Evolutionary conservation across 805 yeast genomes (phyloP), one percentile per base, ranked within the genome.

Genomic region (Candida ovalis): DNA sequence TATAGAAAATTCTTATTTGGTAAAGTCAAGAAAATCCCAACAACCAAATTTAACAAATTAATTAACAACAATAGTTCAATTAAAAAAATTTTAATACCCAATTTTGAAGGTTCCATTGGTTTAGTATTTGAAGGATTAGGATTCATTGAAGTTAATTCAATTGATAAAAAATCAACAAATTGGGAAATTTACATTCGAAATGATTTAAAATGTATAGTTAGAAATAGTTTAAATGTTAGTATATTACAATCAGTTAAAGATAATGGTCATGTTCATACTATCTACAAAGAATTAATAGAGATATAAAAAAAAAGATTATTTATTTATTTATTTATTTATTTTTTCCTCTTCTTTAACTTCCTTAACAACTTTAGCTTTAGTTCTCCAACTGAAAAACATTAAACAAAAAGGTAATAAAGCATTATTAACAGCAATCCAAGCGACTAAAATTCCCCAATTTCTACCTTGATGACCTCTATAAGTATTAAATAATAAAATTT

Each of bases 401-500:
- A 81, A 57, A 22, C 74, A 70, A 17, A 78, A 52, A 6, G 85
- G 81, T 47, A 77, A 56, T 7, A 70, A 46, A 0, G 62, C 3
- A 13, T 75, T 70, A 47, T 78, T 75, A 13, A 84, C 24, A 3
- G 73, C 86, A 27, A 75, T 70, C 89, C 90, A 85, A 1, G 76
- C 82, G 23, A 73, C 61, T 37, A 85, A 58, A 15, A 85, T 68
- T 38, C 86, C 90, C 51, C 75, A 70, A 57, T 83, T 74, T 55
- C 82, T 63, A 13, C 89, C 89, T 58, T 84, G 46, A 22, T 75
- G 56, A 3, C 82, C 81, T 58, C 75, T 81, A 57, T 77, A 75
- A 2, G 84, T 69, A 57, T 80, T 66, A 58, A 82, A 75, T 44
- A 85, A 71, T 1, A 83, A 64, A 1, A 84, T 82, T 60, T 81